These are phyloP conservation scores for Yamadazyma kanchanaburiensis DNA, from an alignment of 1,139 yeast species.

Conservation along the genomic window DNA sequence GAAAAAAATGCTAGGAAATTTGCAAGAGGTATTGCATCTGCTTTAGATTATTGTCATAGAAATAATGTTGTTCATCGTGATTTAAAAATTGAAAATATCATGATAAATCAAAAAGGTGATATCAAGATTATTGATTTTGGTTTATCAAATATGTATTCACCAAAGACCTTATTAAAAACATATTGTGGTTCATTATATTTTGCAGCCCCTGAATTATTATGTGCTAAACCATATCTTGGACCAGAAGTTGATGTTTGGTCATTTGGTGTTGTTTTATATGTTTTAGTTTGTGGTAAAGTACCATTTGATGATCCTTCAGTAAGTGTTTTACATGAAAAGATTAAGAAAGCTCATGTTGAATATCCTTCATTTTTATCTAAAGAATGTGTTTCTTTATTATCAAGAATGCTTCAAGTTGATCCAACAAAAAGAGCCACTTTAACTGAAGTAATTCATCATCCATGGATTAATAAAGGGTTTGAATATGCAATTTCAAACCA, in stretches of 20 bases:
- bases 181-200: constrained; percentile 97
- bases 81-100: constrained; percentile 91
- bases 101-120: constrained; percentile 92
- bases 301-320: constrained; percentile 97
- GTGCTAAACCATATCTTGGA: constrained; percentile 89
- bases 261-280: constrained; percentile 93
- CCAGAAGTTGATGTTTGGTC: constrained; percentile 99
- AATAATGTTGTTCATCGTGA: constrained; percentile 97
- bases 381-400: constrained; percentile 79
- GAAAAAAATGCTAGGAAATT: constrained; percentile 94
- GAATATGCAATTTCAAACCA: constrained; percentile 70
- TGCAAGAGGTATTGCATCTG: constrained; percentile 94
- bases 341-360: constrained; percentile 88
- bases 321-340: constrained; percentile 88
- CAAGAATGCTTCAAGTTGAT: constrained; percentile 90
- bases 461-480: constrained; percentile 93
- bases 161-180: constrained; percentile 73
- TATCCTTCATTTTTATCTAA: constrained; percentile 81
- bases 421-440: constrained; percentile 78
- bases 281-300: constrained; percentile 93
- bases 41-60: constrained; percentile 88
- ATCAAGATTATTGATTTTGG: constrained; percentile 97
- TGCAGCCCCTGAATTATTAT: constrained; percentile 95
- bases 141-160: constrained; percentile 79
- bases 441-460: constrained; percentile 78